phyloP scores from a whole-genome alignment of 192 early-diverging fungal genomes.

The Lobosporangium transversale region DNA sequence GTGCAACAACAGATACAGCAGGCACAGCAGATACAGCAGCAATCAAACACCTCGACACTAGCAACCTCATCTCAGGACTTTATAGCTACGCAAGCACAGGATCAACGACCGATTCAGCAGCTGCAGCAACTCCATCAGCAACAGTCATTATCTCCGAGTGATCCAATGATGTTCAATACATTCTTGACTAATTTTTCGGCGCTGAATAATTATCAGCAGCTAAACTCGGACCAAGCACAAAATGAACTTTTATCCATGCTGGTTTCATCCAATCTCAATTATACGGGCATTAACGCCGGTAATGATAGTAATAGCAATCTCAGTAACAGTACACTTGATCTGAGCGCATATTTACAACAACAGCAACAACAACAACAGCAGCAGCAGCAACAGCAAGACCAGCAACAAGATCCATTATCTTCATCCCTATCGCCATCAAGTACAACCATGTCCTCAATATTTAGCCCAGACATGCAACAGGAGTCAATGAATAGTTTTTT shows the following conservation, averaged over 20 bases:
- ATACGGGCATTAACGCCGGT: slow-evolving; percentile 1
- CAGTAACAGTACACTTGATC: background rate
- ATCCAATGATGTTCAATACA: slow-evolving; percentile 20
- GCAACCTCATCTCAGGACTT: slow-evolving; percentile 7
- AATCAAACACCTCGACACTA: background rate
- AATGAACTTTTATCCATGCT: slow-evolving; percentile 41
- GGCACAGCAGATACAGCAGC: slow-evolving; percentile 1
- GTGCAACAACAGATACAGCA: no score
- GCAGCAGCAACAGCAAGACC: background rate
- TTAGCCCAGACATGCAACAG: slow-evolving; percentile 14
- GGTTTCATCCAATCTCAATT: slow-evolving; percentile 27
- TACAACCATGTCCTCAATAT: slow-evolving; percentile 15
- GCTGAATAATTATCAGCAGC: slow-evolving; percentile 44
- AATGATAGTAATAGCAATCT: background rate
- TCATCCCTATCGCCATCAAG: slow-evolving; percentile 19
- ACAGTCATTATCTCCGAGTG: slow-evolving; percentile 11
- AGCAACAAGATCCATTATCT: background rate
- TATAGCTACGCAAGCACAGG: slow-evolving; percentile 15
- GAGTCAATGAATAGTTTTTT: background rate
- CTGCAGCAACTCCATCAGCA: slow-evolving; percentile 38
- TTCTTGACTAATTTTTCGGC: slow-evolving; percentile 39
- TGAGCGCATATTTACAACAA: background rate
- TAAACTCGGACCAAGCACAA: slow-evolving; percentile 47
- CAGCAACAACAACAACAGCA: slow-evolving; percentile 8
- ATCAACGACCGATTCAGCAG: slow-evolving; percentile 30